phyloP scores from a whole-genome alignment of 805 yeast species.

The Wickerhamomyces tratensis region DNA sequence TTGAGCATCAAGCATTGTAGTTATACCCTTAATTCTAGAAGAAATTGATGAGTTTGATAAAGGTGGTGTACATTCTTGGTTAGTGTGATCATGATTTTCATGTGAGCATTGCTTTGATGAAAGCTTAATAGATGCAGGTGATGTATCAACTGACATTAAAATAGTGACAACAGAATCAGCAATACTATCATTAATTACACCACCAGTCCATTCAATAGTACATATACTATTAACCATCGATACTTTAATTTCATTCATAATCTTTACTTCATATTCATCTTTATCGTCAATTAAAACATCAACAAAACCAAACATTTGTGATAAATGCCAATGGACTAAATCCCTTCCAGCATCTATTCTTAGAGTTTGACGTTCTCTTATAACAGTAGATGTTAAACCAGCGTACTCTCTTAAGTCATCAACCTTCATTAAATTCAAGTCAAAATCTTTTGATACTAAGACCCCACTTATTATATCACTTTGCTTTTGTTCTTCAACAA shows the following conservation, averaged over 20 bases:
- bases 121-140: constrained; percentile 89
- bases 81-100: constrained; percentile 17
- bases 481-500: constrained; percentile 35
- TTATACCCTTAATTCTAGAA: constrained; percentile 42
- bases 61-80: constrained; percentile 8
- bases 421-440: constrained; percentile 70
- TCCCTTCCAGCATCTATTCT: constrained; percentile 74
- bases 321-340: constrained; percentile 78
- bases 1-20: constrained; percentile 64
- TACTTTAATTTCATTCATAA: constrained; percentile 58
- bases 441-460: constrained; percentile 84
- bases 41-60: constrained; percentile 25
- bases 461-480: constrained; percentile 64
- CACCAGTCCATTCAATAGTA: constrained; percentile 85
- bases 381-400: constrained; percentile 74
- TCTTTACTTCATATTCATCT: constrained; percentile 37
- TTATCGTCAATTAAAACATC: constrained; percentile 49
- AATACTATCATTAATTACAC: constrained; percentile 79
- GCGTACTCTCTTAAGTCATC: constrained; percentile 86
- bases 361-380: constrained; percentile 73
- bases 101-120: constrained; percentile 55
- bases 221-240: constrained; percentile 40
- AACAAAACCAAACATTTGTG: constrained; percentile 90
- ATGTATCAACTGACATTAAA: constrained; percentile 81
- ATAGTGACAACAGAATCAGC: constrained; percentile 94